Conservation (phyloP, 306 rosid species). For the Ceratonia siliqua region DNA sequence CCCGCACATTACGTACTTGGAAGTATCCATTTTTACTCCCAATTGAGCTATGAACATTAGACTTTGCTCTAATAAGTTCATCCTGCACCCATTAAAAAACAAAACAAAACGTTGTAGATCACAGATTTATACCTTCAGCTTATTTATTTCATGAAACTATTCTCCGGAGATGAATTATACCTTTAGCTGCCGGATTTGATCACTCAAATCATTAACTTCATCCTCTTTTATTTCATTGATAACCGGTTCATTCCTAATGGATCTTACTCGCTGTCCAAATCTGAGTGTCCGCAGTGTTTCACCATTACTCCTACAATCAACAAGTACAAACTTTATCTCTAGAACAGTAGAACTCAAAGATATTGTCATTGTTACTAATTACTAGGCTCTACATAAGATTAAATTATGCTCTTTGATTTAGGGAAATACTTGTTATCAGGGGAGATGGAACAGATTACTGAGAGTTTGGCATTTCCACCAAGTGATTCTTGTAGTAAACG, state of each 20-base stretch:
- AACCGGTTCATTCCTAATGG: slow-evolving; percentile 70
- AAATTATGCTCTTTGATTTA: slow-evolving; percentile 2
- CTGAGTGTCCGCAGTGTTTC: slow-evolving; percentile 77
- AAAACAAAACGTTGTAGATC: slow-evolving; percentile 10
- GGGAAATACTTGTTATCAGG: slow-evolving; percentile 65
- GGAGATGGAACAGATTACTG: slow-evolving; percentile 76
- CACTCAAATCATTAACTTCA: slow-evolving; percentile 82
- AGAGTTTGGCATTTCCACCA: slow-evolving; percentile 80
- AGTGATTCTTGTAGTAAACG: slow-evolving; percentile 67
- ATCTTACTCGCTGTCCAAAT: slow-evolving; percentile 84
- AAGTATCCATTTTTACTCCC: slow-evolving; percentile 54
- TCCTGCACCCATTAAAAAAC: slow-evolving; percentile 59
- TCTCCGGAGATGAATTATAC: slow-evolving; percentile 44
- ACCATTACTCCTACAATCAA: slow-evolving; percentile 60
- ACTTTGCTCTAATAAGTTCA: slow-evolving; percentile 82
- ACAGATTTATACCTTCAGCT: slow-evolving; percentile 8
- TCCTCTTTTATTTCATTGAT: slow-evolving; percentile 89
- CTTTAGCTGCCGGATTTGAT: slow-evolving; percentile 90
- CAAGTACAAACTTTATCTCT: slow-evolving; percentile 26
- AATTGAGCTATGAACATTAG: slow-evolving; percentile 48
- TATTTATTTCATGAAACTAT: slow-evolving; percentile 19
- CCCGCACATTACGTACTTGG: slow-evolving; percentile 74
- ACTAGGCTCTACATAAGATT: slow-evolving; percentile 1
- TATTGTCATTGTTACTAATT: background rate
- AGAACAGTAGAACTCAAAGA: background rate